Evolutionary conservation across 495 filamentous ascomycete genomes (phyloP).

Genomic region (Neurospora sp.): DNA sequence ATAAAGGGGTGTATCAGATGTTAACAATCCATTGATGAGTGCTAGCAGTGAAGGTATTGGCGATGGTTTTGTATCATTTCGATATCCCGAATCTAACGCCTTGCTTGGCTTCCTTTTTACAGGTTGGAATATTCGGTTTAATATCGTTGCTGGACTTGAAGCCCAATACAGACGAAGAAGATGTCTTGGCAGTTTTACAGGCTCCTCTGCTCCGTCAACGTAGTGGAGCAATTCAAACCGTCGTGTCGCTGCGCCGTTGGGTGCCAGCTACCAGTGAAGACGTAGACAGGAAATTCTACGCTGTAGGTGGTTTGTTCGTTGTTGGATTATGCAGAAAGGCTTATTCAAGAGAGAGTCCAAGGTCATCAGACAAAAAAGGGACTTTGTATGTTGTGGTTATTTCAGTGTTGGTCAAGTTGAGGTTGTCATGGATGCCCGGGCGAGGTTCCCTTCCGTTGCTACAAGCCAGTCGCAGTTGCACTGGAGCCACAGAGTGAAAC

Average conservation of each 20-base stretch:
- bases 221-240: neutral
- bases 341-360: neutral
- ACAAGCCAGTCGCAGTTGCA: neutral
- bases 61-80: neutral
- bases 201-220: neutral
- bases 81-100: neutral
- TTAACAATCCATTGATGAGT: neutral
- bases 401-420: neutral
- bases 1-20: neutral
- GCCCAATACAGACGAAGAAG: neutral
- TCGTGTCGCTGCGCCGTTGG: neutral
- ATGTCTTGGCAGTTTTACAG: neutral
- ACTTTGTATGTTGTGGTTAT: neutral
- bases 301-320: neutral
- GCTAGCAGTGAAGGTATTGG: neutral
- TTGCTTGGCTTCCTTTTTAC: neutral
- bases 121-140: neutral
- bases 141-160: neutral
- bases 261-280: neutral
- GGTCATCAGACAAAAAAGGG: neutral
- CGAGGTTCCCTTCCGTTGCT: neutral
- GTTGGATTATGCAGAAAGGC: neutral
- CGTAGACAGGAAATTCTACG: neutral
- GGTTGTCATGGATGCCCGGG: neutral
- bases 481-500: neutral